Evolutionary conservation across 768 basidiomycete species (phyloP), one percentile per base, ranked within the genome.

Genomic region (Rhizopogon sp.): DNA sequence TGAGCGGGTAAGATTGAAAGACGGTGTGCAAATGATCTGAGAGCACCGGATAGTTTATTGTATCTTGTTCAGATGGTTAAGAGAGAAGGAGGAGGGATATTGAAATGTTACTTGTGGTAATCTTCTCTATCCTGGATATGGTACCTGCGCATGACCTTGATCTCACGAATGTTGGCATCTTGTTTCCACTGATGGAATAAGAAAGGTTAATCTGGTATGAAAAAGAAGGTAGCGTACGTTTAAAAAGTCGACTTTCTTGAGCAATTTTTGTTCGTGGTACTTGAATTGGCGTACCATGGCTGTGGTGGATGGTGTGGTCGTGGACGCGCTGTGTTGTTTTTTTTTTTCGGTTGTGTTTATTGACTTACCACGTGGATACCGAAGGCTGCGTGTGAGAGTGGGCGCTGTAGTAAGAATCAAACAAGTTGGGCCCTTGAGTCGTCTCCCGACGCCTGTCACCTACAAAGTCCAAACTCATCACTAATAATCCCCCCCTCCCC

Each of bases 171-270:
- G 67, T 85, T 87, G 13, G 88, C 85, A 83, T 98, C 95, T 74
- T 93, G 88, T 73, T 93, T 98, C 96, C 96, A 98, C 92, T 96
- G 70, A 14, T 39, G 39, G 41, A 33, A 28, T 57, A 41, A 53
- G 50, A 52, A 52, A 52, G 52, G 9, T 33, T 50, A 14, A 43
- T 47, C 39, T n/a, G 16, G 46, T 44, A 45, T 55, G 29, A 28
- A 28, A 43, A 39, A 49, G 22, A 13, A 9, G 7, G 13, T 9
- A 29, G 75, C 83, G 55, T 66, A 93, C 94, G 66, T 89, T 91
- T 57, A 98, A 80, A 70, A 99, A 97, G 73, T 98, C 97, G 63
- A 98, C 95, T 74, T 97, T 94, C 70, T 91, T 94, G 69, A 95
- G 82, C 35, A 97, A 80, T 65, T 88, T 95, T 70, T 94, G 87